Evolutionary conservation across 1,139 yeast genomes (phyloP), one percentile per base, ranked within the genome.

Genomic region (Sugiyamaella paludigena): DNA sequence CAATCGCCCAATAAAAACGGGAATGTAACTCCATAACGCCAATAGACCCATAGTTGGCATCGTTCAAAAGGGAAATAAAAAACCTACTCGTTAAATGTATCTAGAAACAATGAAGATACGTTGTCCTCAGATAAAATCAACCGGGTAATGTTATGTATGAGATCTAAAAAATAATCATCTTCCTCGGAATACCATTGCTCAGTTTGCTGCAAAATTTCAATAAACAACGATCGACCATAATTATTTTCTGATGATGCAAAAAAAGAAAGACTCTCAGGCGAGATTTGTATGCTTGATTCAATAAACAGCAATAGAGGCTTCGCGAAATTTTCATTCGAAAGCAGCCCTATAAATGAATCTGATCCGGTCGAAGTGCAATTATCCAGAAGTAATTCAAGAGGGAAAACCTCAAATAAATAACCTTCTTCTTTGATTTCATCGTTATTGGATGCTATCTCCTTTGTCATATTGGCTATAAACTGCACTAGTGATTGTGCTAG

Each of bases 401-500:
- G 40, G 24, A 3, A 19, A 19, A 19, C 24, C 29, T 24, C 42
- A 4, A 16, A 15, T 35, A 30, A 16, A 13, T 4, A 5, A 7
- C 38, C 16, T 13, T 15, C 13, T 24, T 8, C 16, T 43, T 28
- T 15, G 6, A 12, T 26, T 15, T 43, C 41, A 19, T 4, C 5
- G 5, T 5, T 19, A 5, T 35, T 34, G 6, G 45, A 37, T 34
- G 28, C 38, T 42, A 50, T 47, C 28, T 48, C 51, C 26, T 35
- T 44, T 9, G 53, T 36, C 42, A 53, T 38, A 35, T 61, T 61
- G 19, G 62, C 57, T 15, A 55, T 36, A 32, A 58, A 52, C 44
- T 58, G 62, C 26, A 53, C 39, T 11, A 50, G 24, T 2, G 58
- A 43, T 8, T 34, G 39, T 29, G 55, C 24, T 0, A 57, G 38